A percentile compares a stretch with the other conserved stretches of the same genome.
Conservation (phyloP, 2,329 filamentous ascomycete genomes). For the Colletotrichum filicis region DNA sequence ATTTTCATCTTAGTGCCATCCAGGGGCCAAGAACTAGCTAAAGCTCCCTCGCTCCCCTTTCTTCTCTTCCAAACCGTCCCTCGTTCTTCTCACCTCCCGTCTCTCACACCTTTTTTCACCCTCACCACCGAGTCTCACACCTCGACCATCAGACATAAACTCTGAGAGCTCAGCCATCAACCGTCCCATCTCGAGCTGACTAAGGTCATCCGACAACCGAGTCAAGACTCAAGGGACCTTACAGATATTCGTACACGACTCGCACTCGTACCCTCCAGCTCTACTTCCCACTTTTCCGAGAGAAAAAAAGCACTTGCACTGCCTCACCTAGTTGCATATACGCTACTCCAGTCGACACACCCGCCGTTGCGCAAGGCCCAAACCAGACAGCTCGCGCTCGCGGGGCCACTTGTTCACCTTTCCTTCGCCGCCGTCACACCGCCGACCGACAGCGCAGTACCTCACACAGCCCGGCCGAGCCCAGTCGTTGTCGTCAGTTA, state of each 20-base stretch:
- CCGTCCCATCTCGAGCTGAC: background rate
- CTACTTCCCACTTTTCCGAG: conserved; percentile 27
- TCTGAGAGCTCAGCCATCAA: background rate
- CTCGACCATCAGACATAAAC: too few species aligned
- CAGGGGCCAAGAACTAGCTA: background rate
- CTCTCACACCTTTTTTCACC: background rate
- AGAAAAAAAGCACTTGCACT: conserved; percentile 1
- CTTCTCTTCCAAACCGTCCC: background rate
- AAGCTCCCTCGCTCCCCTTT: background rate
- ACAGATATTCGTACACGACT: conserved; percentile 16
- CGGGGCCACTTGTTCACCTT: background rate
- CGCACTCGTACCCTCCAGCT: conserved; percentile 7
- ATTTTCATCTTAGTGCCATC: background rate
- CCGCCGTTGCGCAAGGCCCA: conserved; percentile 15
- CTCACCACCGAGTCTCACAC: background rate
- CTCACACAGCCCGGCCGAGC: conserved; percentile 21
- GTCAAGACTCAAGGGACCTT: background rate
- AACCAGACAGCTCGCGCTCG: background rate
- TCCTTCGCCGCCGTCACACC: background rate
- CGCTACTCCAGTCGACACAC: conserved; percentile 18
- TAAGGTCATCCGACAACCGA: background rate
- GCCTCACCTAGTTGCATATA: conserved; percentile 26
- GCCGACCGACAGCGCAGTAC: background rate
- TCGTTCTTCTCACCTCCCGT: background rate
- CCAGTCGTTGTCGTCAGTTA: background rate